Evolutionary conservation across 352 stramenopile species (phyloP), one percentile per base, ranked within the genome.

Genomic region (Globisporangium rhizosaccharum): DNA sequence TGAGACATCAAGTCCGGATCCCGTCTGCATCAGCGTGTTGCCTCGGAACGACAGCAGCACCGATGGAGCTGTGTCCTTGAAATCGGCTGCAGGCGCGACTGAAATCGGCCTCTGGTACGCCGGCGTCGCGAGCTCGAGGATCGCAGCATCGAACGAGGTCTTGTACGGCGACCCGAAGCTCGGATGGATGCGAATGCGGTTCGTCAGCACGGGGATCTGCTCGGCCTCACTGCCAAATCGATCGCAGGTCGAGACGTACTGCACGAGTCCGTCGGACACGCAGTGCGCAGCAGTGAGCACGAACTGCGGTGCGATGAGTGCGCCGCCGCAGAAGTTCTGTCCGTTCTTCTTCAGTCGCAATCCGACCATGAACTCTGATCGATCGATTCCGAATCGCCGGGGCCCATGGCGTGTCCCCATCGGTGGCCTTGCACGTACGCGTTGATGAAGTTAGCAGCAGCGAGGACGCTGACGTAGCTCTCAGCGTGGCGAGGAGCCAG

Each of bases 131-230:
- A 76, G n/a, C 42, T 67, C 57, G 0, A 74, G 18, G 23, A 66
- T 53, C n/a, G 49, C 15, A 11, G 56, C 55, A 25, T 77, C 66
- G 28, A 63, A 62, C 1, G 65, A 56, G 18, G 57, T 49, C 55
- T 47, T 39, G 28, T 52, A 57, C 36, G 57, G 48, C 2, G n/a
- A 28, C 3, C 45, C 42, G 33, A 63, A 74, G 11, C 63, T 47
- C 5, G 70, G 56, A 44, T 75, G 65, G 48, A 76, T 56, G 17
- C 52, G 64, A 20, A 76, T 73, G 26, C 68, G 51, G 39, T 70
- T 61, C 33, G 33, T 11, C 33, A 11, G 33, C 33, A 39, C 33
- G 9, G 30, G 30, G 30, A 36, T 36, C 30, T 36, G 30, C 30
- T 68, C 53, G 53, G 59, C n/a, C 59, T 56, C 0, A 66, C 28